A percentile compares a stretch with the other conserved stretches of the same genome.
Conservation (phyloP, 2,329 filamentous ascomycete genomes). For the Aspergillus sp. region DNA sequence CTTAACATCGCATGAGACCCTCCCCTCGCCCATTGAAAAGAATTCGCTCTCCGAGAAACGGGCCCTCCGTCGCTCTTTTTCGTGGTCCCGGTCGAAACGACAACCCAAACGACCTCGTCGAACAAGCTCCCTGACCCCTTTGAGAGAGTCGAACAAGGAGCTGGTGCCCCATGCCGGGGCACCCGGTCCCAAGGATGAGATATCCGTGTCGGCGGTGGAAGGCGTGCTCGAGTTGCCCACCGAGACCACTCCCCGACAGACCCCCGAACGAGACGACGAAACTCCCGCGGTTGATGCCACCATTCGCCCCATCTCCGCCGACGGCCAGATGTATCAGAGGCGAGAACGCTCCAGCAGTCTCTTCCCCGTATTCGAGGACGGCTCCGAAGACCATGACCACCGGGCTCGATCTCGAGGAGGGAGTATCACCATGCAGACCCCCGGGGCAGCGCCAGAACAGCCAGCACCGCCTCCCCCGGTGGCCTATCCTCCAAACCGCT, state of each 20-base stretch:
- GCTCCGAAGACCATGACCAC: conserved; percentile 22
- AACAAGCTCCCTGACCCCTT: conserved; percentile 30
- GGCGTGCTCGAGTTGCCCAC: conserved; percentile 34
- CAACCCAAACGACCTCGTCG: conserved; percentile 28
- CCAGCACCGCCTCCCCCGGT: conserved; percentile 37
- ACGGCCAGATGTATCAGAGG: conserved; percentile 29
- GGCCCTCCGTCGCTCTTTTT: conserved; percentile 33
- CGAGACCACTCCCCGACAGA: conserved; percentile 37
- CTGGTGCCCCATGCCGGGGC: conserved; percentile 14
- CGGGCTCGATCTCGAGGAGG: conserved; percentile 25
- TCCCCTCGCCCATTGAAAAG: conserved; percentile 21
- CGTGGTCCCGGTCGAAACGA: conserved; percentile 26
- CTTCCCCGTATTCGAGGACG: conserved; percentile 25
- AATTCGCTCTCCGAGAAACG: conserved; percentile 27
- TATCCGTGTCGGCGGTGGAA: conserved; percentile 34
- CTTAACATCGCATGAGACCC: conserved; percentile 31
- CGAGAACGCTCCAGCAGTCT: conserved; percentile 21
- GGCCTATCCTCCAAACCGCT: conserved; percentile 29
- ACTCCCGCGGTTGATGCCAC: conserved; percentile 20
- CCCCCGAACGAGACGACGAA: conserved; percentile 32
- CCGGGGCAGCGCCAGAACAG: conserved; percentile 34
- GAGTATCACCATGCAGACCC: conserved; percentile 34
- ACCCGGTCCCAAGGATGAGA: conserved; percentile 26
- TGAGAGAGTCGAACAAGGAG: conserved; percentile 29
- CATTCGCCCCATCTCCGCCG: conserved; percentile 28